A percentile compares a stretch with the other conserved stretches of the same genome.
Conservation (phyloP, 345 rosid species). For the Sisymbrium irio region DNA sequence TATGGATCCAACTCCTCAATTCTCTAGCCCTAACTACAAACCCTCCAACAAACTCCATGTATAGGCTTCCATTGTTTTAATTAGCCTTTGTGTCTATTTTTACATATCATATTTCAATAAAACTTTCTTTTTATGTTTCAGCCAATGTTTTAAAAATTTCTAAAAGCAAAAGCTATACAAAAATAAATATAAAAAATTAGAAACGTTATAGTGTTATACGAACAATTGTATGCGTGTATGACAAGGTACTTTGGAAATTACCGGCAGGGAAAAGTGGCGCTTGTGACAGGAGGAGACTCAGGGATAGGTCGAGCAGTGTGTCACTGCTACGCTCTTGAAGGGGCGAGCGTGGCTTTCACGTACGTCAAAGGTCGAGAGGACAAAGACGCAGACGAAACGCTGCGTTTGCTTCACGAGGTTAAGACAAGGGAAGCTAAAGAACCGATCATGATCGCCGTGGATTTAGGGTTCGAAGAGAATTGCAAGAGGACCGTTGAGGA, state of each 20-base stretch:
- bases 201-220: not conserved
- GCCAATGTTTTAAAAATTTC: not conserved
- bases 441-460: slow-evolving; percentile 52
- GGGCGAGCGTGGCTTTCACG: slow-evolving; percentile 77
- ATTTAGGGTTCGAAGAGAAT: slow-evolving; percentile 68
- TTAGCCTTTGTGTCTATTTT: not conserved
- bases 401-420: slow-evolving; percentile 39
- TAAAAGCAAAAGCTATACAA: not conserved
- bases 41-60: slow-evolving; percentile 69
- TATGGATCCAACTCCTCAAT: slow-evolving; percentile 68
- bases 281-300: slow-evolving; percentile 78
- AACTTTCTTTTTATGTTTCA: not conserved
- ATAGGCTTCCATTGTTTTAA: not conserved
- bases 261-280: slow-evolving; percentile 69
- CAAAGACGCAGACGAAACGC: slow-evolving; percentile 64
- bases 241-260: not conserved
- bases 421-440: slow-evolving; percentile 56
- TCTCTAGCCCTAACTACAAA: slow-evolving; percentile 44
- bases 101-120: not conserved
- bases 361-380: slow-evolving; percentile 62
- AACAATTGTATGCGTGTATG: not conserved
- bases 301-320: slow-evolving; percentile 79
- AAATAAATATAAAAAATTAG: not conserved
- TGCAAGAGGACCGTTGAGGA: slow-evolving; percentile 63
- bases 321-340: slow-evolving; percentile 48